Evolutionary conservation across 768 basidiomycete genomes (phyloP).

Genomic region (Pluteus cervinus): DNA sequence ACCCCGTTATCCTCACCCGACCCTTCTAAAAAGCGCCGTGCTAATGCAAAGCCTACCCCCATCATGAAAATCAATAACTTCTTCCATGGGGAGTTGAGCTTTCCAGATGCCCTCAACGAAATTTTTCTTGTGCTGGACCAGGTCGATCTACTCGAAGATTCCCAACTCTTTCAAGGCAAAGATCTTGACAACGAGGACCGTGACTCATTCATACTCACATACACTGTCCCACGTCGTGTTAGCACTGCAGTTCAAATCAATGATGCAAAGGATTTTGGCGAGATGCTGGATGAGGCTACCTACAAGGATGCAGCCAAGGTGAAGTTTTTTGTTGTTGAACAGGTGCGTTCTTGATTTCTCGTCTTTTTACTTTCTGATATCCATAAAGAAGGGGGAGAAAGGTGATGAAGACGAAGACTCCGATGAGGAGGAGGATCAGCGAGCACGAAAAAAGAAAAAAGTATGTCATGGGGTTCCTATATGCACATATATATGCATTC

Average conservation of each 20-base stretch:
- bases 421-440: conserved; percentile 1
- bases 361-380: too few species aligned
- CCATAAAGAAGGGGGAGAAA: too few species aligned
- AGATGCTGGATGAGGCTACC: conserved; percentile 8
- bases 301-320: conserved; percentile 1
- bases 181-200: conserved; percentile 1
- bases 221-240: conserved; percentile 6
- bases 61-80: conserved; percentile 6
- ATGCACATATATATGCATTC: too few species aligned
- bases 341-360: conserved; percentile 1
- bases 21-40: conserved; percentile 6
- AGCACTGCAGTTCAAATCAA: conserved; percentile 2
- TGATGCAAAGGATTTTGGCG: conserved; percentile 1
- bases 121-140: conserved; percentile 1
- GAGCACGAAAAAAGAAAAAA: conserved; percentile 2
- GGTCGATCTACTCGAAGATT: conserved; percentile 3
- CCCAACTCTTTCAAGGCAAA: background rate
- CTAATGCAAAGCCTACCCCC: conserved; percentile 7
- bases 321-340: conserved; percentile 7
- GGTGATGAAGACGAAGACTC: conserved; percentile 2
- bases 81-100: conserved; percentile 4
- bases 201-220: conserved; percentile 5
- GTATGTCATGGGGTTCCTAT: background rate
- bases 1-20: conserved; percentile 5
- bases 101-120: conserved; percentile 2